Base-by-base conservation (phyloP, 2,329 filamentous ascomycete species). In the Herpotrichia juniperi region DNA sequence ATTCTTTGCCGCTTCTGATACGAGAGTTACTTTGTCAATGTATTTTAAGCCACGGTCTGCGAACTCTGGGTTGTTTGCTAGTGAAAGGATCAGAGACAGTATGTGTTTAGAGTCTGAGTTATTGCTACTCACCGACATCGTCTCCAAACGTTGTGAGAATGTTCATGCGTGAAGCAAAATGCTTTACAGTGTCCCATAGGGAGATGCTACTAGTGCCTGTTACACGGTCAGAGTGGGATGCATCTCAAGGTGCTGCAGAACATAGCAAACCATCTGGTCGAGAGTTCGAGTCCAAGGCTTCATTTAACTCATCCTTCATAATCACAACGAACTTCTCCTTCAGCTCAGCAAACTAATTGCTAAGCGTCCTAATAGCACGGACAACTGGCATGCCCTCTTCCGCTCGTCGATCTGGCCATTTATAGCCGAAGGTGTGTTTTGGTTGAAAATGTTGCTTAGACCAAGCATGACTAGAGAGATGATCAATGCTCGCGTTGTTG, bases 361-460 rank as follows among this genome's bases (percentile, higher is more conserved):
- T 35, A 26, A 52, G 43, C 5, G 30, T 47, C 21, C 39, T n/a
- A n/a, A 48, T 48, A 12, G 50, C 30, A 10, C 50, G 35, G 9
- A 52, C 44, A 17, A 40, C 35, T 8, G 45, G 30, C 37, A 52
- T 42, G 2, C 50, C 34, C 17, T 39, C 50, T 5, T 43, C 30
- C 9, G 42, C 44, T 11, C 50, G 28, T 25, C 21, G 50, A n/a
- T 35, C 50, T 3, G 35, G 8, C 50, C 44, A 52, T 9, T 52
- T 44, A 16, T 39, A 44, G 4, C 44, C 44, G 26, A 51, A 43
- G 2, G 35, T 37, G 43, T 43, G 26, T 17, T 48, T 48, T 1
- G 44, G 50, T 19, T 48, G 50, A 25, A 52, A 48, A 12, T 28
- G 28, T 9, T 42, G n/a, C 26, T 40, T 47, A 3, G 50, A 47